Conservation (phyloP, 1,284 basidiomycete species). For the Meira nashicola region DNA sequence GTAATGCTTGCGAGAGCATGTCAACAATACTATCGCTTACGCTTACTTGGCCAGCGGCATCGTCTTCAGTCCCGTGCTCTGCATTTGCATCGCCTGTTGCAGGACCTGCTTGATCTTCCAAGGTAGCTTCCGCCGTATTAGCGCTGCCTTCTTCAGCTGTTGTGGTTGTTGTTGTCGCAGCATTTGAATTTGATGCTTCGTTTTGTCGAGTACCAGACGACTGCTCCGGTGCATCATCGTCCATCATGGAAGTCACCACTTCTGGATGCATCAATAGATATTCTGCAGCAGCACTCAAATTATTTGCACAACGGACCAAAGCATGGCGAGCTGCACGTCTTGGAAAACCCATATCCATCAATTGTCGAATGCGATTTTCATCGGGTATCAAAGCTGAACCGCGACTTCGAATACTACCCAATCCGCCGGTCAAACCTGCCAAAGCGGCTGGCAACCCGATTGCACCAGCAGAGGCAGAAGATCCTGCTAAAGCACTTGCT, state of each 20-base stretch:
- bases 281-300: slow-evolving; percentile 83
- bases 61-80: background rate
- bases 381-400: slow-evolving; percentile 23
- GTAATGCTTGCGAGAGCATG: slow-evolving; percentile 5
- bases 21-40: background rate
- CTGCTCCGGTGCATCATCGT: slow-evolving; percentile 14
- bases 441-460: background rate
- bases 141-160: slow-evolving; percentile 20
- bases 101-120: slow-evolving; percentile 54
- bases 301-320: slow-evolving; percentile 77
- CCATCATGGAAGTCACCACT: slow-evolving; percentile 19
- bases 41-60: background rate
- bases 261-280: slow-evolving; percentile 63
- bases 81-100: slow-evolving; percentile 4
- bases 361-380: slow-evolving; percentile 64
- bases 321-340: slow-evolving; percentile 77
- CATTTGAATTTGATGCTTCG: background rate
- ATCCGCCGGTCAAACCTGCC: slow-evolving; percentile 7
- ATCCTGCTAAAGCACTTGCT: background rate
- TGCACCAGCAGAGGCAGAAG: background rate
- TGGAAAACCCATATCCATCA: slow-evolving; percentile 96
- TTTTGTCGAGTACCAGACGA: background rate
- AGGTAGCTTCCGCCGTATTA: slow-evolving; percentile 55
- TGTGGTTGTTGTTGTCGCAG: background rate
- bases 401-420: slow-evolving; percentile 2